Conservation (phyloP, 768 basidiomycete genomes). For the Dioszegia crocea region DNA sequence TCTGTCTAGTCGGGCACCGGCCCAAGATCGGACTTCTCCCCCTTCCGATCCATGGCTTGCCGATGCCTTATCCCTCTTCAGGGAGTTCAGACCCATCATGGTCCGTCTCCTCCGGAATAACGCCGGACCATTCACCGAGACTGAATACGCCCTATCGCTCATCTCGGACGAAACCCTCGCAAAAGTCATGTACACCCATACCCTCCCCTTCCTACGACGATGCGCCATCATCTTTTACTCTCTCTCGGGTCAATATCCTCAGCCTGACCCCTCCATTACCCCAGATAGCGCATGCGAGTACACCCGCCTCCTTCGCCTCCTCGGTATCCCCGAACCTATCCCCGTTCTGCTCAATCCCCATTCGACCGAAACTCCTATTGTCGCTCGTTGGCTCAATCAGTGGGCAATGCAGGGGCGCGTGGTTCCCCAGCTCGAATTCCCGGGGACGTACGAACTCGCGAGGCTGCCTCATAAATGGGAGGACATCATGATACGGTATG, state of each 20-base stretch:
- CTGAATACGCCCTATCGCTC: conserved; percentile 57
- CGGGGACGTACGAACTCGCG: conserved; percentile 74
- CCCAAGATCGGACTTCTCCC: conserved; percentile 14
- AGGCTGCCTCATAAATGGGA: conserved; percentile 78
- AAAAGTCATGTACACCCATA: conserved; percentile 78
- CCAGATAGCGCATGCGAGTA: conserved; percentile 64
- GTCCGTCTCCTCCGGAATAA: conserved; percentile 27
- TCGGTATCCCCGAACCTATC: conserved; percentile 74
- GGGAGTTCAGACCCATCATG: conserved; percentile 57
- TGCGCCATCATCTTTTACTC: conserved; percentile 79
- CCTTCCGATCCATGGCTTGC: conserved; percentile 54
- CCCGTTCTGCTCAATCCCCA: conserved; percentile 49
- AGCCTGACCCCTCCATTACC: conserved; percentile 19
- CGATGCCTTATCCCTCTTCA: conserved; percentile 69
- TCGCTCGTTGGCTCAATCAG: conserved; percentile 85
- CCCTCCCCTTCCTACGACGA: conserved; percentile 83
- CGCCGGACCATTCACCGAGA: conserved; percentile 33
- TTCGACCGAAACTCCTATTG: conserved; percentile 45
- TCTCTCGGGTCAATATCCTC: conserved; percentile 49
- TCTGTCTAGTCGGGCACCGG: conserved; percentile 1
- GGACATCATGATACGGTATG: conserved; percentile 69
- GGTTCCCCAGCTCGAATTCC: conserved; percentile 72
- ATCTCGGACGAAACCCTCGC: conserved; percentile 74
- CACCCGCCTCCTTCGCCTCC: conserved; percentile 64
- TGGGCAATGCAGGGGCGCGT: conserved; percentile 76